Conservation (phyloP, 164 flowering plant species). For the Saururus chinensis region DNA sequence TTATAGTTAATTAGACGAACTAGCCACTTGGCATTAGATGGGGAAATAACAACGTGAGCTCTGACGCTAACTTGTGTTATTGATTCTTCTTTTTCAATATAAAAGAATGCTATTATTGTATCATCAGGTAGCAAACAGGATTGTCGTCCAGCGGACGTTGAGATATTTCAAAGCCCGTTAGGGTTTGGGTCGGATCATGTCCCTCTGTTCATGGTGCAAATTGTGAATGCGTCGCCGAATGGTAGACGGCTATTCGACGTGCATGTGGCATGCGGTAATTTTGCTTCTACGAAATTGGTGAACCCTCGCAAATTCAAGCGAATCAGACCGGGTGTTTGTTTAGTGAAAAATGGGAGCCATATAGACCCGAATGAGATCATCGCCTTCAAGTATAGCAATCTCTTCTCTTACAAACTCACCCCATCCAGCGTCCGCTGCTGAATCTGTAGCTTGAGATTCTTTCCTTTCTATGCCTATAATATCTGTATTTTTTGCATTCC, state of each 20-base stretch:
- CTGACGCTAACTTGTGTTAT: no score
- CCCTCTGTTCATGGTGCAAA: background rate
- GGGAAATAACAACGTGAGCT: no score
- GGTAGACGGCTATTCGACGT: background rate
- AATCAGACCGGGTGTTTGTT: background rate
- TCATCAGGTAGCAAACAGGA: background rate
- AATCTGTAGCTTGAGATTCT: background rate
- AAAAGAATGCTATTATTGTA: no score
- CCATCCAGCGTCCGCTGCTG: background rate
- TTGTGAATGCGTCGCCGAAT: background rate
- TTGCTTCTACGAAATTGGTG: background rate
- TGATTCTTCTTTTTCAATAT: no score
- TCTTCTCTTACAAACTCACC: background rate
- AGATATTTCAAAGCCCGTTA: background rate
- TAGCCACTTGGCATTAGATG: no score
- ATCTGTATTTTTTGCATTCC: no score
- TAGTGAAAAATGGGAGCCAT: slow-evolving; percentile 1
- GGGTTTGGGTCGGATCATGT: background rate
- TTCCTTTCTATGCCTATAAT: background rate
- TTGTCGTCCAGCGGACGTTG: background rate
- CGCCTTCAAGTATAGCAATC: slow-evolving; percentile 1
- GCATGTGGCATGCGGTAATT: slow-evolving; percentile 3
- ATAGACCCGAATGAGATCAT: background rate
- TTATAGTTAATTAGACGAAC: no score
- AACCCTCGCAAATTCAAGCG: slow-evolving; percentile 2